A percentile compares a stretch with the other conserved stretches of the same genome.
Evolutionary conservation across 805 yeast species (phyloP).

Genomic region (Candida silvicultrix): DNA sequence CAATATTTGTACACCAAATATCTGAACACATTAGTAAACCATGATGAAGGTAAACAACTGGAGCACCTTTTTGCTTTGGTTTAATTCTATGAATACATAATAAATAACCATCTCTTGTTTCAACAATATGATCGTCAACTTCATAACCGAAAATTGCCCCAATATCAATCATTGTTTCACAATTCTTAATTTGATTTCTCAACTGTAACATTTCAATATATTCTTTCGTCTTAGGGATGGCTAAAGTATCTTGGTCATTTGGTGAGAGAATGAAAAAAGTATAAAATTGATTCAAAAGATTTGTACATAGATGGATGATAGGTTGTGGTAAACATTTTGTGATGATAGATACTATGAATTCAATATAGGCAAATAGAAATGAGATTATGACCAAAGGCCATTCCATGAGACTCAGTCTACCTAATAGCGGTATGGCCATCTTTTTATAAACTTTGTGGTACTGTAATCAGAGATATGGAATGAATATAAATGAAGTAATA

Average conservation of each 20-base stretch:
- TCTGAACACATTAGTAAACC: constrained; percentile 89
- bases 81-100: constrained; percentile 69
- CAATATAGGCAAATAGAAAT: constrained; percentile 42
- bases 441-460: too few relatives aligned
- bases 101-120: constrained; percentile 71
- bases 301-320: constrained; percentile 31
- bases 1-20: constrained; percentile 55
- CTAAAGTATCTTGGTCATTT: neutral
- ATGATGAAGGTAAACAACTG: constrained; percentile 81
- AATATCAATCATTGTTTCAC: constrained; percentile 56
- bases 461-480: too few relatives aligned
- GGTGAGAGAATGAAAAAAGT: constrained; percentile 8
- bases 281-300: constrained; percentile 16
- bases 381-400: constrained; percentile 42
- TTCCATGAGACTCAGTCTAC: constrained; percentile 41
- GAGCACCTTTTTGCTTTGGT: constrained; percentile 26
- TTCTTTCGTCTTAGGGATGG: constrained; percentile 5
- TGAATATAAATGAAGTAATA: too few relatives aligned
- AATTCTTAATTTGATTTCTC: constrained; percentile 34
- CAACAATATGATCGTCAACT: constrained; percentile 70
- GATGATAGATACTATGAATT: constrained; percentile 37
- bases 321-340: constrained; percentile 39
- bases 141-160: constrained; percentile 62
- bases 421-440: constrained; percentile 36
- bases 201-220: constrained; percentile 12